Evolutionary conservation across 495 filamentous ascomycete genomes (phyloP).

Genomic region (Neurospora sp.): DNA sequence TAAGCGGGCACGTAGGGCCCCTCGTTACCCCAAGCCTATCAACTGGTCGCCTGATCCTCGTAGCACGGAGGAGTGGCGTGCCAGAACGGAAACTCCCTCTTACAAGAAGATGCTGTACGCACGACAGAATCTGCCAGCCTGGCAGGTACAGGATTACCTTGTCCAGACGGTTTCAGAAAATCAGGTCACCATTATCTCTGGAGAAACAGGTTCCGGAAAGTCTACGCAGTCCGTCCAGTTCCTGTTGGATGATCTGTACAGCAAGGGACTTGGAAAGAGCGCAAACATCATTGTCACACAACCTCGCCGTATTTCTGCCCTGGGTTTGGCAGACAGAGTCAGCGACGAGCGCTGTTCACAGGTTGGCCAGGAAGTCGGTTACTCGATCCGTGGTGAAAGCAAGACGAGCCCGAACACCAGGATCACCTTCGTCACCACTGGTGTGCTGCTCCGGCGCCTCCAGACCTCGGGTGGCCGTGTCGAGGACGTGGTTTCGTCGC

Average conservation of each 20-base stretch:
- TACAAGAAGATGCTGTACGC: constrained; percentile 61
- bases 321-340: constrained; percentile 89
- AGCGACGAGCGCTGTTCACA: constrained; percentile 76
- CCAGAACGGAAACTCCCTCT: constrained; percentile 36
- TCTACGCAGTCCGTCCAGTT: constrained; percentile 97
- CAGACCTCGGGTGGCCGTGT: constrained; percentile 74
- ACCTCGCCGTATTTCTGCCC: constrained; percentile 85
- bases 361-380: constrained; percentile 86
- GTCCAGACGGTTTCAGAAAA: constrained; percentile 58
- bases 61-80: constrained; percentile 38
- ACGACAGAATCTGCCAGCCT: constrained; percentile 72
- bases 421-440: constrained; percentile 93
- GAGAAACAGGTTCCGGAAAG: constrained; percentile 94
- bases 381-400: constrained; percentile 87
- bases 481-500: constrained; percentile 64
- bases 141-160: constrained; percentile 69
- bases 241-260: constrained; percentile 83
- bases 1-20: constrained; percentile 24
- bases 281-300: constrained; percentile 97
- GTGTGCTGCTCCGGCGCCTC: constrained; percentile 81
- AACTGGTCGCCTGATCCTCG: constrained; percentile 29
- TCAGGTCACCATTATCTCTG: constrained; percentile 91
- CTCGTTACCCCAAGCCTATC: constrained; percentile 44
- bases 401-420: constrained; percentile 57
- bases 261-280: constrained; percentile 56